Base-by-base conservation (phyloP, 345 rosid genomes). In the Crucihimalaya himalaica region DNA sequence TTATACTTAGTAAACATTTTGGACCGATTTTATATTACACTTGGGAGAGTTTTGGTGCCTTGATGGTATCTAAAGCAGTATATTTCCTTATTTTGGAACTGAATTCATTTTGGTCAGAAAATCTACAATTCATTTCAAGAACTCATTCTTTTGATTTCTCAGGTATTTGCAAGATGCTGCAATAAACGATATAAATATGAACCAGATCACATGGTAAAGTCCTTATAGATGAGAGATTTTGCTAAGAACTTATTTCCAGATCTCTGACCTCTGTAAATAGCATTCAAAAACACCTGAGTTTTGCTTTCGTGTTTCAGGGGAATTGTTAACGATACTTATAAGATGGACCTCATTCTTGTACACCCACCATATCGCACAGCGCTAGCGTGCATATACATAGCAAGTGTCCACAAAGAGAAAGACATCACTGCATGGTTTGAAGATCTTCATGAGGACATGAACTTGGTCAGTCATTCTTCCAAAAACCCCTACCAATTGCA, bases 351-450 rank as follows among this genome's bases (percentile, higher is more conserved):
- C 18, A 87, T 94, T 71, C 97, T 94, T 43, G 81, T 88, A 58
- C 89, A 94, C 71, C 95, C 97, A 8, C 97, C 98, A 0, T 92
- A 91, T 76, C 80, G 90, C 73, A 89, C 91, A 65, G 96, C 97
- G 8, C 64, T 94, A 63, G 97, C 97, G 66, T 89, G 93, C 89
- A 86, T 94, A 57, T 94, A 84, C 70, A 91, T 91, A 60, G 92
- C 94, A 42, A 88, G 93, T 32, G 91, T 87, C 51, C 71, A 77
- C 69, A 85, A 79, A 70, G 98, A 91, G 15, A 88, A 81, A 83
- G 98, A 91, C 68, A 83, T 72, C 71, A 91, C 96, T 8, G 81
- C 96, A 34, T 94, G 98, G 98, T 89, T 94, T 56, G 97, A 94
- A 80, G 96, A 91, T 83, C 97, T 94, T 62, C 87, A 83, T 0